These are phyloP conservation scores for Rosellinia necatrix DNA, from an alignment of 2,329 filamentous ascomycete species.

Conservation along the genomic window DNA sequence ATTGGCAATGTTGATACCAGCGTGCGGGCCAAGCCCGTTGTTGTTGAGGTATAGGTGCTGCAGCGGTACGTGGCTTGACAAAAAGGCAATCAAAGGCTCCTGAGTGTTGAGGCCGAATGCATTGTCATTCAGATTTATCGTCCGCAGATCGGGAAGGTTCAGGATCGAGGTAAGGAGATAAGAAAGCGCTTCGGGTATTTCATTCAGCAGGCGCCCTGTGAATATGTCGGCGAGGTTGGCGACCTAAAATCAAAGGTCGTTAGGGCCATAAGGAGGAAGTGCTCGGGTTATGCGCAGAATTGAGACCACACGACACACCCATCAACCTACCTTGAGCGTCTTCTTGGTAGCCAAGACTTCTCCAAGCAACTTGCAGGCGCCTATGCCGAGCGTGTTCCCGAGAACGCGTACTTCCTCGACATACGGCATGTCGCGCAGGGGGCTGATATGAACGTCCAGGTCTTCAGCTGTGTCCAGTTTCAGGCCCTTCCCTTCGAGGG, in stretches of 20 bases:
- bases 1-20: conserved; percentile 86
- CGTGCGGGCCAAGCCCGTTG: conserved; percentile 92
- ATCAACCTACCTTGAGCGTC: conserved; percentile 66
- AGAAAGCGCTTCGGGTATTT: conserved; percentile 89
- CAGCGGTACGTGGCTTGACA: conserved; percentile 84
- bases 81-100: conserved; percentile 89
- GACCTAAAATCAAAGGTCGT: conserved; percentile 49
- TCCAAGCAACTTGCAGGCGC: conserved; percentile 83
- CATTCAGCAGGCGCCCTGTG: conserved; percentile 87
- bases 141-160: conserved; percentile 83
- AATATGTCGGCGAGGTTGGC: conserved; percentile 98
- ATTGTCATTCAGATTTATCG: conserved; percentile 96
- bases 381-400: conserved; percentile 91
- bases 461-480: conserved; percentile 91
- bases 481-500: conserved; percentile 86
- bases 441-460: conserved; percentile 80
- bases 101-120: conserved; percentile 96
- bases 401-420: conserved; percentile 85
- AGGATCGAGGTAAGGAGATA: conserved; percentile 85
- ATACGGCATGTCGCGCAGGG: conserved; percentile 71
- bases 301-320: neutral
- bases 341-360: conserved; percentile 85
- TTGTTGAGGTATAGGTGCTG: conserved; percentile 97
- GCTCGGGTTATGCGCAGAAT: neutral
- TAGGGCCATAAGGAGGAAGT: conserved; percentile 7